These are phyloP conservation scores for Aspergillus sergii DNA, from an alignment of 2,329 filamentous ascomycete genomes.

Conservation along the genomic window DNA sequence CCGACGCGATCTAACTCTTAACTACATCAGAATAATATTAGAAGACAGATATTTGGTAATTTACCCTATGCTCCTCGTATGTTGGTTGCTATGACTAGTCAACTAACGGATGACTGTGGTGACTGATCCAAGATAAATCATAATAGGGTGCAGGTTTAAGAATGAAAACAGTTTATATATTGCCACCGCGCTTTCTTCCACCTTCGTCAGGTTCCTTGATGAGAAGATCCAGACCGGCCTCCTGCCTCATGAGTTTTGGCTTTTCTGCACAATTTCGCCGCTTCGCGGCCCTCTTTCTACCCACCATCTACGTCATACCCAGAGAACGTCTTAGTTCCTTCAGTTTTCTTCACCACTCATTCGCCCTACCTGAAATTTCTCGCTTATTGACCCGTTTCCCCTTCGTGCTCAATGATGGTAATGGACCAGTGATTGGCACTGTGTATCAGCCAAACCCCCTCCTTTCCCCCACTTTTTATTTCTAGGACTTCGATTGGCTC, in stretches of 20 bases:
- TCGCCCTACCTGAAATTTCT: slow-evolving; percentile 17
- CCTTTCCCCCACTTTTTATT: slow-evolving; percentile 17
- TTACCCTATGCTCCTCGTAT: background rate
- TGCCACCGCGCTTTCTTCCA: background rate
- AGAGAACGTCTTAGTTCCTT: slow-evolving; percentile 31
- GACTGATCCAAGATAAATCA: background rate
- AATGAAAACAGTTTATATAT: background rate
- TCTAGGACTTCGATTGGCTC: slow-evolving; percentile 18
- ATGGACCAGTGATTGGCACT: slow-evolving; percentile 22
- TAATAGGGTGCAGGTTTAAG: background rate
- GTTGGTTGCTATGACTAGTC: background rate
- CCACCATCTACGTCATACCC: slow-evolving; percentile 30
- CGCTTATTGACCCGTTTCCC: slow-evolving; percentile 17
- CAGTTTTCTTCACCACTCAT: slow-evolving; percentile 23
- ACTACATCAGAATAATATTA: background rate
- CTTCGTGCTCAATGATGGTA: slow-evolving; percentile 16
- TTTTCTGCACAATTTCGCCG: slow-evolving; percentile 20
- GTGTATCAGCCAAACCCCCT: slow-evolving; percentile 18
- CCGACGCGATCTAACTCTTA: background rate
- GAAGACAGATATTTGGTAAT: background rate
- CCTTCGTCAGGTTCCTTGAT: background rate
- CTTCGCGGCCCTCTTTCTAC: slow-evolving; percentile 10
- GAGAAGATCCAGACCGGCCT: slow-evolving; percentile 20
- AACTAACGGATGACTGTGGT: no score
- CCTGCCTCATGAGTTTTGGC: slow-evolving; percentile 9